Percentiles rank a stretch among this genome's conserved stretches.
These are phyloP conservation scores for Monilinia polystroma DNA, from an alignment of 2,329 filamentous ascomycete genomes.

Conservation along the genomic window DNA sequence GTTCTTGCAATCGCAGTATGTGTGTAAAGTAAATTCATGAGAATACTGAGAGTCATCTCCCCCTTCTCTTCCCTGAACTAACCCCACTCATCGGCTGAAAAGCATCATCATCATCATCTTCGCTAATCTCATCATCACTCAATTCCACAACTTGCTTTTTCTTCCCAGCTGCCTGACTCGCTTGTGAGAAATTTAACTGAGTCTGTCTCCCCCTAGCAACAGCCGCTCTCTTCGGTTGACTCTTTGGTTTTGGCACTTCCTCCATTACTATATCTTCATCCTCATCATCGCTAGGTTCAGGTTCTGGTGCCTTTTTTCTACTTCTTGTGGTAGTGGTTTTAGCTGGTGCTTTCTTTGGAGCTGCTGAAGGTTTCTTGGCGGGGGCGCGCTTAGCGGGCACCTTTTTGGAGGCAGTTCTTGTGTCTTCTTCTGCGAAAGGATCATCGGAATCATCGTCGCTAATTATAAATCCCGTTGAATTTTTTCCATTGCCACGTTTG, in stretches of 20 bases:
- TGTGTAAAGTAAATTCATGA: neutral
- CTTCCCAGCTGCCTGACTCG: constrained; percentile 25
- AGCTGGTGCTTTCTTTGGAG: constrained; percentile 42
- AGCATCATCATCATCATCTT: constrained; percentile 50
- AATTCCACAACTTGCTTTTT: constrained; percentile 50
- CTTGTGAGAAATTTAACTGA: constrained; percentile 50
- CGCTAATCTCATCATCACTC: constrained; percentile 65
- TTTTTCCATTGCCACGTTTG: constrained; percentile 9
- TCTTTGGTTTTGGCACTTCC: constrained; percentile 33
- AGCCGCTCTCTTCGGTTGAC: constrained; percentile 29
- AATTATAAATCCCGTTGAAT: constrained; percentile 11
- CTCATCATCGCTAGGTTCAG: constrained; percentile 43
- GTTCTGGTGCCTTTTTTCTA: constrained; percentile 44
- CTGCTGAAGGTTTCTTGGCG: constrained; percentile 40
- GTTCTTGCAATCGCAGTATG: neutral
- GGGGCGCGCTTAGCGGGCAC: constrained; percentile 42
- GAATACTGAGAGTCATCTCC: neutral
- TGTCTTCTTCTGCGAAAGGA: constrained; percentile 36
- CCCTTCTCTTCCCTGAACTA: constrained; percentile 1
- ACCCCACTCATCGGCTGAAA: constrained; percentile 49
- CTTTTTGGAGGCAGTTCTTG: constrained; percentile 7
- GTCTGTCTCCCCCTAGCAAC: constrained; percentile 49
- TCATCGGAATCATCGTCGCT: constrained; percentile 54
- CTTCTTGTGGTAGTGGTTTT: constrained; percentile 45
- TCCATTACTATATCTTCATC: constrained; percentile 56